Percentiles rank a stretch among this genome's conserved stretches.
phyloP scores from a whole-genome alignment of 2,329 filamentous ascomycete genomes.

The Trichoderma sp. region DNA sequence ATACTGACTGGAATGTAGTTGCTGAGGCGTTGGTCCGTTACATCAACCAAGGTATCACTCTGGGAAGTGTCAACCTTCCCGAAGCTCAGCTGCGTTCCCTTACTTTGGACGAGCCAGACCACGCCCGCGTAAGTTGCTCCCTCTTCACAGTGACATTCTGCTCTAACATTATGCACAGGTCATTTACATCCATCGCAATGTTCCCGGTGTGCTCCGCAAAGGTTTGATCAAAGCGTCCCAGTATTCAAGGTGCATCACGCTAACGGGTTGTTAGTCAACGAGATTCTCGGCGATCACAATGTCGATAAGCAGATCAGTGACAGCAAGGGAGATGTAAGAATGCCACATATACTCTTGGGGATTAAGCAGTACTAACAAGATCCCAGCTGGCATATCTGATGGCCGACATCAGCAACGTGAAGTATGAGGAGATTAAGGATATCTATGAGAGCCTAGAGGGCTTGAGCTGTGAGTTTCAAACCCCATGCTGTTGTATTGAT shows the following conservation, averaged over 20 bases:
- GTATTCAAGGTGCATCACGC: not conserved
- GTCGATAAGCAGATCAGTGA: constrained; percentile 99
- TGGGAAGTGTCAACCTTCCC: constrained; percentile 95
- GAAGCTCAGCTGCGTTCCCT: constrained; percentile 88
- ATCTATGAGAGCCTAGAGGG: constrained; percentile 80
- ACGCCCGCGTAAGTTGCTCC: constrained; percentile 62
- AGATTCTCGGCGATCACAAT: constrained; percentile 91
- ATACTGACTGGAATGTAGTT: constrained; percentile 47
- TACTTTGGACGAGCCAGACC: constrained; percentile 83
- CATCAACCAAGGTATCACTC: constrained; percentile 89
- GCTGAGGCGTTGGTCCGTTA: constrained; percentile 84
- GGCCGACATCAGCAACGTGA: constrained; percentile 92
- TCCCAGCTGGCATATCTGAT: constrained; percentile 82
- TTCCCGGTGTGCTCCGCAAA: constrained; percentile 88
- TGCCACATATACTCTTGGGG: not conserved
- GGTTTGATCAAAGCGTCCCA: constrained; percentile 42
- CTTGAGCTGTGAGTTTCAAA: constrained; percentile 64
- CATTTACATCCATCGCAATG: constrained; percentile 95
- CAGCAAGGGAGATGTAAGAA: constrained; percentile 75
- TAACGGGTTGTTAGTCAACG: constrained; percentile 64
- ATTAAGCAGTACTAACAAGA: constrained; percentile 12
- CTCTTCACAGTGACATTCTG: not conserved
- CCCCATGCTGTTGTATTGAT: not conserved
- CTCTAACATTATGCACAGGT: constrained; percentile 46
- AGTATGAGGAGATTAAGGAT: constrained; percentile 75